Percentiles rank a stretch among this genome's conserved stretches.
These are phyloP conservation scores for Wickerhamomyces subpelliculosus DNA, from an alignment of 805 yeast species.

Conservation along the genomic window DNA sequence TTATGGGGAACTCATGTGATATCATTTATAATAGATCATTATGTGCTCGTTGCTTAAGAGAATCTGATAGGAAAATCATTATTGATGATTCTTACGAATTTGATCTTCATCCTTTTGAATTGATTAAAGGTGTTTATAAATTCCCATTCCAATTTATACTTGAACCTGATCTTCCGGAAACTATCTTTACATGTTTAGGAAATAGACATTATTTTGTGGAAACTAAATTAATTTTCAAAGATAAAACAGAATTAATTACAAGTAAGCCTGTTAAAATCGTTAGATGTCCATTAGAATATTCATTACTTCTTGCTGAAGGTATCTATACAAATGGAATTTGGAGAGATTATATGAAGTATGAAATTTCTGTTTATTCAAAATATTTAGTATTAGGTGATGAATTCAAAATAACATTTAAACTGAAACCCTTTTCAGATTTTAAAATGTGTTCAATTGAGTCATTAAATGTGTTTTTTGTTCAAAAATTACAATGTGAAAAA, in stretches of 20 bases:
- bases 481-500: slow-evolving; percentile 11
- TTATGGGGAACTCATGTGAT: slow-evolving; percentile 12
- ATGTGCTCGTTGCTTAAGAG: slow-evolving; percentile 1
- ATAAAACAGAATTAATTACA: not conserved
- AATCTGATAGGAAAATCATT: not conserved
- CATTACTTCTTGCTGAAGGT: slow-evolving; percentile 7
- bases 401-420: slow-evolving; percentile 5
- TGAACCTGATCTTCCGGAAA: slow-evolving; percentile 15
- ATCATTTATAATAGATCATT: slow-evolving; percentile 1
- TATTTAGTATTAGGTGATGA: slow-evolving; percentile 8
- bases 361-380: slow-evolving; percentile 10
- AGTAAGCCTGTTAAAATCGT: slow-evolving; percentile 5
- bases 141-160: slow-evolving; percentile 19
- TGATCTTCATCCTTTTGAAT: not conserved
- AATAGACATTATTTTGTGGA: slow-evolving; percentile 10
- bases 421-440: slow-evolving; percentile 2
- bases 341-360: slow-evolving; percentile 12
- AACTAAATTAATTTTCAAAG: slow-evolving; percentile 1
- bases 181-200: slow-evolving; percentile 7
- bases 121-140: slow-evolving; percentile 12
- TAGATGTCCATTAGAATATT: slow-evolving; percentile 12
- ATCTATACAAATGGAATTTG: slow-evolving; percentile 10
- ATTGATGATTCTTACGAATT: slow-evolving; percentile 12
- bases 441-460: slow-evolving; percentile 6
- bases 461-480: slow-evolving; percentile 9